Evolutionary conservation across 2,329 filamentous ascomycete genomes (phyloP), one percentile per base, ranked within the genome.

Genomic region (Botrytis porri): DNA sequence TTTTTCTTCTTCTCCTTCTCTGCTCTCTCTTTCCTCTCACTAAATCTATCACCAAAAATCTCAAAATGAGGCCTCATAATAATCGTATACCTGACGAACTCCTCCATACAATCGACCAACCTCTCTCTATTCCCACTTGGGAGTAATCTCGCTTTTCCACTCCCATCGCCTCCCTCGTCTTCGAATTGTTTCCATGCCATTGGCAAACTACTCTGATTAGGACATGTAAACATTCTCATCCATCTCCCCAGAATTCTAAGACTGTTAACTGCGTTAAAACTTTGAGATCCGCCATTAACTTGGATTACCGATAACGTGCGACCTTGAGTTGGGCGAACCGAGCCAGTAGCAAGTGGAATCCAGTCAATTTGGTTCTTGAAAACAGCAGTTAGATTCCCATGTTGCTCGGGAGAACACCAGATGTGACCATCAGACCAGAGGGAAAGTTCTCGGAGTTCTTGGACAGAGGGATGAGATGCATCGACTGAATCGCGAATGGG

Each of bases 331-430:
- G 89, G 90, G 0, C 89, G 87, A 0, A 92, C 86, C 14, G 87
- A 87, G 37, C 89, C 89, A 0, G 86, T 86, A 2, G 83, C 85
- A 0, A 92, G 82, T 0, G 89, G 89, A 57, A 92, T 89, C 90
- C 90, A 92, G 80, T 92, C 90, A 65, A 92, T 91, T 75, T 92
- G 89, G 75, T 90, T 90, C 75, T 92, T 92, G 84, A 92, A 92
- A 0, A 91, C 87, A 6, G 85, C 88, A 0, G 89, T 91, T 84
- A 91, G 76, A 75, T 88, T 90, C 0, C 90, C 90, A 75, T 92
- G 89, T 80, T 92, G 89, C 78, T 92, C 90, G 0, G 89, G 89
- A 14, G 86, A 88, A 16, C 89, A 82, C 90, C 89, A 92, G 25
- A 92, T 77, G 77, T 92, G 90, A 0, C 89, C 90, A 77, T 92